Base-by-base conservation (phyloP, 2,329 filamentous ascomycete genomes). In the Neobulgaria alba region DNA sequence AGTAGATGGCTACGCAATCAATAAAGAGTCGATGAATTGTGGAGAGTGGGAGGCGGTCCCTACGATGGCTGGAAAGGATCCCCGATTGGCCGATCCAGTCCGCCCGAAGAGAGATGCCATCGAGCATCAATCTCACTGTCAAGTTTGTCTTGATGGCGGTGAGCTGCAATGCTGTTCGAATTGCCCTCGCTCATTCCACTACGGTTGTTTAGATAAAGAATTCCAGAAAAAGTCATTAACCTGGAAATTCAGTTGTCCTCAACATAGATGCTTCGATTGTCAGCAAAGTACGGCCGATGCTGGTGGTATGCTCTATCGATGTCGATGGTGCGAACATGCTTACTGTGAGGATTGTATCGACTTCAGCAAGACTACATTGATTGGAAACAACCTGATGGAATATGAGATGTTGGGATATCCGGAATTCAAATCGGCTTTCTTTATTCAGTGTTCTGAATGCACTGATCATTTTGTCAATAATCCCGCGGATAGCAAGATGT, bases 341-440 rank as follows among this genome's bases (percentile, higher is more conserved):
- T 77, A 66, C 49, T 80, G 75, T 50, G 75, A 79, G 41, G 69
- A 77, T 33, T 79, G 75, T 50, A 53, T 79, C 0, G 66, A 77
- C 35, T 77, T 70, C 59, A 63, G 70, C 3, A 60, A 61, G 2
- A 64, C 67, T 0, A 60, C 62, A 3, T 64, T 78, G 0, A 53
- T 78, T 10, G 73, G 70, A 8, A 66, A 72, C 17, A 67, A 64
- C 10, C 56, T 77, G 0, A 63, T 66, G 2, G 72, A 77, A 50
- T 72, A 69, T 38, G 66, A 75, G 41, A 47, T 69, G n/a, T 57
- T 75, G 1, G 64, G 62, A 1, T 73, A 69, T 41, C 55, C 54
- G 0, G 56, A 61, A 3, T 57, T 61, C 2, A 43, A 52, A 0
- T 64, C 69, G 19, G 69, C 68, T 0, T 77, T 68, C 56, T 77